Evolutionary conservation across 1,139 yeast genomes (phyloP).

Genomic region (Saccharomyces hybrid): DNA sequence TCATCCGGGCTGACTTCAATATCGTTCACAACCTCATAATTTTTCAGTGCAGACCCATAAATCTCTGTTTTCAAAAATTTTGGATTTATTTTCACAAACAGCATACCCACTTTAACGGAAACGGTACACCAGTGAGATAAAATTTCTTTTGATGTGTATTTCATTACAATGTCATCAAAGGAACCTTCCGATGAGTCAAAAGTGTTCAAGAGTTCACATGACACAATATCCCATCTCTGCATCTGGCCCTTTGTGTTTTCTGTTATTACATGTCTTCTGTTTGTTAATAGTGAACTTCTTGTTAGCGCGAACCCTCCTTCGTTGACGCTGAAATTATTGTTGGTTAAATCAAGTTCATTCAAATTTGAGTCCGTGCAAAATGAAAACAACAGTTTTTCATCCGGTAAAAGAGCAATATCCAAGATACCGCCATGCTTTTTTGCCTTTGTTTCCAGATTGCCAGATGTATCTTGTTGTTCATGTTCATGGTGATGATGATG

Average conservation of each 20-base stretch:
- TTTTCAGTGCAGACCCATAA: conserved; percentile 65
- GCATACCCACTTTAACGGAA: conserved; percentile 73
- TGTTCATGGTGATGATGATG: not conserved
- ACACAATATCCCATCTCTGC: conserved; percentile 69
- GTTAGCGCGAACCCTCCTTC: conserved; percentile 56
- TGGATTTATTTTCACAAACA: conserved; percentile 57
- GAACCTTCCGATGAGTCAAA: conserved; percentile 36
- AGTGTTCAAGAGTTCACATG: conserved; percentile 46
- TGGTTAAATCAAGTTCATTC: conserved; percentile 26
- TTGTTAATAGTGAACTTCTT: conserved; percentile 62
- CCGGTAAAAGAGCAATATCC: conserved; percentile 28
- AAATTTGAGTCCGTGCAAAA: conserved; percentile 38
- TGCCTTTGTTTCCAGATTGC: conserved; percentile 7
- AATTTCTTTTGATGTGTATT: conserved; percentile 61
- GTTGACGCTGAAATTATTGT: conserved; percentile 31
- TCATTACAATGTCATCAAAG: conserved; percentile 59
- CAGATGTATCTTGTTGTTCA: conserved; percentile 5
- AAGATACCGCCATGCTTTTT: conserved; percentile 26
- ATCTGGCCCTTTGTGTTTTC: conserved; percentile 71
- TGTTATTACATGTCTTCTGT: conserved; percentile 72
- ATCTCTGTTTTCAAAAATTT: conserved; percentile 60
- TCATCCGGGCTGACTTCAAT: conserved; percentile 37
- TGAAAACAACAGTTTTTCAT: conserved; percentile 37
- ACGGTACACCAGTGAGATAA: conserved; percentile 88
- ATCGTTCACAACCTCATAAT: conserved; percentile 28